phyloP scores from a whole-genome alignment of 2,329 filamentous ascomycete genomes.

The Botrytis fabae region DNA sequence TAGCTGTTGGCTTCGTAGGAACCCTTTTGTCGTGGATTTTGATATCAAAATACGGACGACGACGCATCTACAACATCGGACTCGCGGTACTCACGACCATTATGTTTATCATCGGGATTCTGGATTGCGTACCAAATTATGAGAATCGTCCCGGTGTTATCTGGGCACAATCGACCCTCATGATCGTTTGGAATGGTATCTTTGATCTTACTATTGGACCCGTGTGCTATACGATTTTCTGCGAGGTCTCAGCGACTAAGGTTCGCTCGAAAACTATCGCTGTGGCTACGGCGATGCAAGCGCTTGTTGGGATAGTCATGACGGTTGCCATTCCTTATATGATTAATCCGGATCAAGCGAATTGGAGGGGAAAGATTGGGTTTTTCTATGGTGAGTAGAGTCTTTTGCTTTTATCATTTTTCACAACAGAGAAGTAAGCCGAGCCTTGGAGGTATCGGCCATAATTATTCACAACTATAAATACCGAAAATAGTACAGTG shows the following conservation, averaged over 20 bases:
- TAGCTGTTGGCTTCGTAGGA: slow-evolving; percentile 59
- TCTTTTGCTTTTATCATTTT: background rate
- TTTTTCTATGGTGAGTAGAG: slow-evolving; percentile 37
- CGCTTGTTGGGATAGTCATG: slow-evolving; percentile 31
- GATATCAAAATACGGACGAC: slow-evolving; percentile 61
- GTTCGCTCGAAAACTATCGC: slow-evolving; percentile 41
- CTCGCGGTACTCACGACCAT: slow-evolving; percentile 51
- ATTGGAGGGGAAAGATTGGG: slow-evolving; percentile 36
- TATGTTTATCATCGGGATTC: slow-evolving; percentile 49
- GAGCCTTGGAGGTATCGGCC: background rate
- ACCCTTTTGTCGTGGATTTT: slow-evolving; percentile 67
- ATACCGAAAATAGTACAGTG: slow-evolving; percentile 2
- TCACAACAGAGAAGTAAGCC: background rate
- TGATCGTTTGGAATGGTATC: slow-evolving; percentile 33
- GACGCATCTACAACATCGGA: slow-evolving; percentile 63
- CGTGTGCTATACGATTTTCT: slow-evolving; percentile 46
- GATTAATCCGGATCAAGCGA: slow-evolving; percentile 42
- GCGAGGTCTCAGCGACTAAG: slow-evolving; percentile 48
- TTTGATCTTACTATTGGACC: slow-evolving; percentile 40
- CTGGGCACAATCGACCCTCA: slow-evolving; percentile 31
- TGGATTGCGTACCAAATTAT: slow-evolving; percentile 43
- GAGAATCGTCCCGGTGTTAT: slow-evolving; percentile 28
- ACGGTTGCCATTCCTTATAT: slow-evolving; percentile 37
- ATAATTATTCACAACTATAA: background rate
- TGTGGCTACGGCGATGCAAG: slow-evolving; percentile 31